Percentiles rank a stretch among this genome's conserved stretches.
Evolutionary conservation across 2,329 filamentous ascomycete species (phyloP).

Genomic region (Trichoderma atroviride): DNA sequence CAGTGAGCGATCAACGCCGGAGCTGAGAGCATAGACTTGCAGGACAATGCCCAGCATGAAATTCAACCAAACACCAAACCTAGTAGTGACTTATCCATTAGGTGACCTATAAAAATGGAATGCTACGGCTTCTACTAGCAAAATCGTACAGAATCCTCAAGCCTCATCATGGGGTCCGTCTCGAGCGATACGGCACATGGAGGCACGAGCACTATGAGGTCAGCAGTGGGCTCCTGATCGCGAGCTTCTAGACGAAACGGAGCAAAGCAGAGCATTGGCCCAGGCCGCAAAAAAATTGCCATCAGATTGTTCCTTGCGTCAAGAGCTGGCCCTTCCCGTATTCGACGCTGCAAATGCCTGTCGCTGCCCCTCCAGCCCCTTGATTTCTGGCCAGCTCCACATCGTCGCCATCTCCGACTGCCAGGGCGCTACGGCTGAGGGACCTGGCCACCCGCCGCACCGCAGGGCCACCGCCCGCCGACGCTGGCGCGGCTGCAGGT

Average conservation of each 20-base stretch:
- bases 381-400: conserved; percentile 28
- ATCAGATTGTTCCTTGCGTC: conserved; percentile 26
- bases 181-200: conserved; percentile 7
- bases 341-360: conserved; percentile 24
- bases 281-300: background rate
- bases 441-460: background rate
- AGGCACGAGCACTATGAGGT: conserved; percentile 23
- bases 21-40: background rate
- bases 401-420: conserved; percentile 24
- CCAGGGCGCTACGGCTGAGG: conserved; percentile 9
- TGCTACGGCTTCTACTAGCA: background rate
- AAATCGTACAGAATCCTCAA: background rate
- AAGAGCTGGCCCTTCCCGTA: conserved; percentile 5
- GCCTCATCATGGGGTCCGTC: background rate
- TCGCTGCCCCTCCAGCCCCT: conserved; percentile 29
- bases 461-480: background rate
- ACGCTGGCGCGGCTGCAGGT: background rate
- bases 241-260: conserved; percentile 19
- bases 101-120: background rate
- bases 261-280: conserved; percentile 5
- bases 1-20: conserved; percentile 4
- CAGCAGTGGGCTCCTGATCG: conserved; percentile 17
- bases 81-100: background rate
- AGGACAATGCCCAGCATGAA: background rate
- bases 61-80: background rate